phyloP scores from a whole-genome alignment of 768 basidiomycete genomes.

The Leccinum boreale region DNA sequence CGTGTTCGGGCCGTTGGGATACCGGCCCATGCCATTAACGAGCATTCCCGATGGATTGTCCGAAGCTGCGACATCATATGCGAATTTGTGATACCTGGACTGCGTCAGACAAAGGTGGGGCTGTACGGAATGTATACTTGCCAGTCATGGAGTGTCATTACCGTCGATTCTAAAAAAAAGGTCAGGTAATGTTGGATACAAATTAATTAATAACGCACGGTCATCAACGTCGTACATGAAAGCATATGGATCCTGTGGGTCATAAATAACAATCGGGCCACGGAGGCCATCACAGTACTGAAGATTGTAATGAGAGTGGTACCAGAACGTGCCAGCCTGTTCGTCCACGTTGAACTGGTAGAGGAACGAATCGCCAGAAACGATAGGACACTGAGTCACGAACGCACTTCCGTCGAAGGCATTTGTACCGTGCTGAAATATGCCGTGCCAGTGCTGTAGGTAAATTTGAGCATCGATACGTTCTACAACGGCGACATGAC shows the following conservation, averaged over 20 bases:
- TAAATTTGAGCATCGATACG: neutral
- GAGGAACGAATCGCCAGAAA: conserved; percentile 35
- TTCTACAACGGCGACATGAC: neutral
- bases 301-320: conserved; percentile 43
- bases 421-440: conserved; percentile 40
- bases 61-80: conserved; percentile 11
- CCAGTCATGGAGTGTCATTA: conserved; percentile 43
- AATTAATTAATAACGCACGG: conserved; percentile 5
- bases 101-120: neutral
- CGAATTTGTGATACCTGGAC: conserved; percentile 20
- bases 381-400: conserved; percentile 47
- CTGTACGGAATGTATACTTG: conserved; percentile 1
- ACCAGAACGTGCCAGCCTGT: conserved; percentile 45
- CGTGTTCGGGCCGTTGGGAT: conserved; percentile 28
- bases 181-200: neutral
- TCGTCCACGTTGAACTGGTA: conserved; percentile 33
- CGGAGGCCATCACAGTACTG: conserved; percentile 58
- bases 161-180: conserved; percentile 30
- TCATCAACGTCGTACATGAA: conserved; percentile 38
- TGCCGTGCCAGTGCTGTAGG: conserved; percentile 44
- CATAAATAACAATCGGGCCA: conserved; percentile 47
- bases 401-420: conserved; percentile 47
- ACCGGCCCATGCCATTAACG: conserved; percentile 40
- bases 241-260: conserved; percentile 32
- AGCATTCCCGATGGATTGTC: conserved; percentile 30